Conservation (phyloP, 2,329 filamentous ascomycete species). For the Tolypocladium album region DNA sequence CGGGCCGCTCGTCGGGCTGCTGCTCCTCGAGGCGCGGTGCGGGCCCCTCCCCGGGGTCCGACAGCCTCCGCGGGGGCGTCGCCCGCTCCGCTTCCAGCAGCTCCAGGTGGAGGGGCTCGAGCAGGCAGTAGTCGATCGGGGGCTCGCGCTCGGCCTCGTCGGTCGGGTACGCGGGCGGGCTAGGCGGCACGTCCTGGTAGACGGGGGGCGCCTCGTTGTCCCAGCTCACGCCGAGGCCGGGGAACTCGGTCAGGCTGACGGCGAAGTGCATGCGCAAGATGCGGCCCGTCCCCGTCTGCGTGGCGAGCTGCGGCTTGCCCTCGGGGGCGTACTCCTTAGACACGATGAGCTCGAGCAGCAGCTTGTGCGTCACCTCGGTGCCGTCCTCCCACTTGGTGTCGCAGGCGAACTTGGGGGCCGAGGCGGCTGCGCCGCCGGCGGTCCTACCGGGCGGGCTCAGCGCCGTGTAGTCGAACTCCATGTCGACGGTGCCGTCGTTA, state of each 20-base stretch:
- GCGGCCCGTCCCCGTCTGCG: constrained; percentile 80
- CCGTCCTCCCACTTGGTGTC: constrained; percentile 67
- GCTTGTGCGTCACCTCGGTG: constrained; percentile 69
- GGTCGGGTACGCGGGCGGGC: constrained; percentile 59
- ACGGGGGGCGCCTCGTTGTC: constrained; percentile 91
- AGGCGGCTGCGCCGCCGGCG: constrained; percentile 4
- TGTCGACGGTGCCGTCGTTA: constrained; percentile 50
- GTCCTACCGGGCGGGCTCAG: constrained; percentile 31
- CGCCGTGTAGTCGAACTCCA: constrained; percentile 15
- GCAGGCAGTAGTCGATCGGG: constrained; percentile 26
- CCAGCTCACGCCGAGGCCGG: constrained; percentile 87
- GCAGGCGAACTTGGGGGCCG: constrained; percentile 54
- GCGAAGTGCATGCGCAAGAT: constrained; percentile 90
- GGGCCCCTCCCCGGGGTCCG: neutral
- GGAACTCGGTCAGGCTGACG: constrained; percentile 69
- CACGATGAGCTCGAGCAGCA: constrained; percentile 89
- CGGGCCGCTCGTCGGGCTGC: neutral
- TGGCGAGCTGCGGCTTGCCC: constrained; percentile 56
- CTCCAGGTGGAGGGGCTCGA: constrained; percentile 24
- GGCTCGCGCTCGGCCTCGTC: constrained; percentile 12
- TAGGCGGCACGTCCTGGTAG: constrained; percentile 86
- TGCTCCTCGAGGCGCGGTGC: no score
- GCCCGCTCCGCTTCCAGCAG: constrained; percentile 14
- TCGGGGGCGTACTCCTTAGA: constrained; percentile 78
- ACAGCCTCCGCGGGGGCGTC: constrained; percentile 4